Percentiles rank a stretch among this genome's conserved stretches.
Evolutionary conservation across 1,139 yeast species (phyloP).

Genomic region (Yamadazyma songkhlaensis): DNA sequence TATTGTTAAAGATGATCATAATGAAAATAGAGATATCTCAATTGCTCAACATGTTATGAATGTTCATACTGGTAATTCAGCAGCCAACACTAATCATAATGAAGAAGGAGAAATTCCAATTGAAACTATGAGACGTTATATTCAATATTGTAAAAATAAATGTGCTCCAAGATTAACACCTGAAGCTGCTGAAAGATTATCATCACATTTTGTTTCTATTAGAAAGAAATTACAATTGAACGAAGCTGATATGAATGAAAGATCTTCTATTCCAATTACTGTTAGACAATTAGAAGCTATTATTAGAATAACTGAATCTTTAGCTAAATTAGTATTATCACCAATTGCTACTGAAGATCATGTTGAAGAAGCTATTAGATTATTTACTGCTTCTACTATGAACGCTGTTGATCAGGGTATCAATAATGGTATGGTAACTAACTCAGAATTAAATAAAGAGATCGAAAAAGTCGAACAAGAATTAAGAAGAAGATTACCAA

Average conservation of each 20-base stretch:
- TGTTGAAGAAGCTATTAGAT: slow-evolving; percentile 91
- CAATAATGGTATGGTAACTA: slow-evolving; percentile 39
- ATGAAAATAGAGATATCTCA: slow-evolving; percentile 77
- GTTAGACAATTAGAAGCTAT: slow-evolving; percentile 97
- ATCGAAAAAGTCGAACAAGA: slow-evolving; percentile 80
- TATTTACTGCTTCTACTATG: slow-evolving; percentile 97
- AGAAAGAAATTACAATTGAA: slow-evolving; percentile 79
- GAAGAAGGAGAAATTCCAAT: slow-evolving; percentile 88
- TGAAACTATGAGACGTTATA: slow-evolving; percentile 86
- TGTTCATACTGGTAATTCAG: slow-evolving; percentile 76
- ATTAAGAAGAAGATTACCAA: slow-evolving; percentile 85
- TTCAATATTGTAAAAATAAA: slow-evolving; percentile 81
- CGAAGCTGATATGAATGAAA: slow-evolving; percentile 79
- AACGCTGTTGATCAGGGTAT: slow-evolving; percentile 92
- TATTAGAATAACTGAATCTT: slow-evolving; percentile 89
- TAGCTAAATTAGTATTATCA: slow-evolving; percentile 81
- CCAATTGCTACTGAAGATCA: slow-evolving; percentile 87
- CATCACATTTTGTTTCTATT: slow-evolving; percentile 93
- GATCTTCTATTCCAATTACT: slow-evolving; percentile 96
- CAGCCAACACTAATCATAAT: slow-evolving; percentile 40
- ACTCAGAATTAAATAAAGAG: slow-evolving; percentile 60
- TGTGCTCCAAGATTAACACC: slow-evolving; percentile 92
- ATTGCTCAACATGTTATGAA: slow-evolving; percentile 96
- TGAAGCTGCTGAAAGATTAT: slow-evolving; percentile 86
- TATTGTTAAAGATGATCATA: slow-evolving; percentile 93